These are phyloP conservation scores for Apiotrichum brassicae DNA, from an alignment of 1,284 basidiomycete species.

Conservation along the genomic window DNA sequence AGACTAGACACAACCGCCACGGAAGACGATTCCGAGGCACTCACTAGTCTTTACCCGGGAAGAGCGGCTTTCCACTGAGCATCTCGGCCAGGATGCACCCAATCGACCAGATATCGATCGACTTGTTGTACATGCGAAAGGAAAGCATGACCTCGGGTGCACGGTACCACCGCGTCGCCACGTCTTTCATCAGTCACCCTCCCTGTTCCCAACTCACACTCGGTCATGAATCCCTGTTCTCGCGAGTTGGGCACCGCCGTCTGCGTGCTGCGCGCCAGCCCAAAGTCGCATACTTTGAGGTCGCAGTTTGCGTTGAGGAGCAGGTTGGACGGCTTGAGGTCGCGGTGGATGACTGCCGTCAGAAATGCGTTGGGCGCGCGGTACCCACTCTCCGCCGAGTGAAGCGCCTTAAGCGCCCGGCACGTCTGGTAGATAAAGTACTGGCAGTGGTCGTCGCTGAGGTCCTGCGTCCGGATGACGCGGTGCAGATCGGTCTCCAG, in stretches of 20 bases:
- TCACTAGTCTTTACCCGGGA: conserved; percentile 86
- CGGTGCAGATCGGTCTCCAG: conserved; percentile 73
- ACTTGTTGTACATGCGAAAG: conserved; percentile 92
- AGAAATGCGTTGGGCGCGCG: conserved; percentile 1
- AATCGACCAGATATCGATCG: conserved; percentile 91
- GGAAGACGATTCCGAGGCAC: conserved; percentile 15
- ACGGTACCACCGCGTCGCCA: conserved; percentile 83
- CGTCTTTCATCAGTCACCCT: conserved; percentile 57
- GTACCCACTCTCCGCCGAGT: conserved; percentile 65
- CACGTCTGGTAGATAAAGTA: conserved; percentile 55
- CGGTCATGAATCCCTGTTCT: conserved; percentile 80
- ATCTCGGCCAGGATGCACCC: conserved; percentile 97
- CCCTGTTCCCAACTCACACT: conserved; percentile 22
- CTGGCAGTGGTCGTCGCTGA: conserved; percentile 85
- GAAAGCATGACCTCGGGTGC: conserved; percentile 96
- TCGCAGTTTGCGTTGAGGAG: conserved; percentile 96
- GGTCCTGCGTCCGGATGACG: conserved; percentile 68
- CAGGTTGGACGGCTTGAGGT: conserved; percentile 91
- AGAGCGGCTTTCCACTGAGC: conserved; percentile 86
- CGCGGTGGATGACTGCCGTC: conserved; percentile 72
- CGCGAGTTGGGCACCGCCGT: conserved; percentile 72
- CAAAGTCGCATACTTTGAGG: conserved; percentile 90
- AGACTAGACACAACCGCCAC: too few relatives aligned
- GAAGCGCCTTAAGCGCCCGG: conserved; percentile 86
- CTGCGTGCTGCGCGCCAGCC: conserved; percentile 77